These are phyloP conservation scores for Nicotiana attenuata DNA, from an alignment of 257 asterid genomes.

Conservation along the genomic window DNA sequence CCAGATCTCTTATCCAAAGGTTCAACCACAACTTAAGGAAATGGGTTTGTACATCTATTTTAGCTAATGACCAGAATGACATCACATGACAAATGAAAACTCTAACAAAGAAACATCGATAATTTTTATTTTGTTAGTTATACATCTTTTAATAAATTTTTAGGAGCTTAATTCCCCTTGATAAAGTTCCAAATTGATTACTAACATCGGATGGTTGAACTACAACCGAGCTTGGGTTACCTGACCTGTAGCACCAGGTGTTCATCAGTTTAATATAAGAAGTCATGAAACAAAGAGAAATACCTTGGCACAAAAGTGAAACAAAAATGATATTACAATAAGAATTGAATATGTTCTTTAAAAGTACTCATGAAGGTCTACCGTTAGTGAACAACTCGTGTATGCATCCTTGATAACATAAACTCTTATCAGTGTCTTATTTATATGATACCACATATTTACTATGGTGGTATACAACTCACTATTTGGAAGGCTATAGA, in stretches of 20 bases:
- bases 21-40: too few relatives aligned
- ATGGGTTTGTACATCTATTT: too few relatives aligned
- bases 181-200: slow-evolving; percentile 89
- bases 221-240: slow-evolving; percentile 46
- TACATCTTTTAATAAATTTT: too few relatives aligned
- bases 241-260: slow-evolving; percentile 39
- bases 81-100: too few relatives aligned
- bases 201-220: slow-evolving; percentile 50
- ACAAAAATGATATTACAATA: neutral
- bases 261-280: neutral
- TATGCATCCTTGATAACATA: neutral
- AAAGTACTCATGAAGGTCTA: neutral
- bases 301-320: neutral
- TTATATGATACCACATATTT: neutral
- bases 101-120: too few relatives aligned
- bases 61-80: too few relatives aligned
- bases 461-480: neutral
- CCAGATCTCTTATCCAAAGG: too few relatives aligned
- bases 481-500: neutral
- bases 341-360: neutral
- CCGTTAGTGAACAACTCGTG: neutral
- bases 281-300: neutral
- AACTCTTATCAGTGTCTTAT: neutral
- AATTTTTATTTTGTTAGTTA: too few relatives aligned
- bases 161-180: neutral